These are phyloP conservation scores for Podila clonocystis DNA, from an alignment of 192 early-diverging fungal genomes.

Conservation along the genomic window DNA sequence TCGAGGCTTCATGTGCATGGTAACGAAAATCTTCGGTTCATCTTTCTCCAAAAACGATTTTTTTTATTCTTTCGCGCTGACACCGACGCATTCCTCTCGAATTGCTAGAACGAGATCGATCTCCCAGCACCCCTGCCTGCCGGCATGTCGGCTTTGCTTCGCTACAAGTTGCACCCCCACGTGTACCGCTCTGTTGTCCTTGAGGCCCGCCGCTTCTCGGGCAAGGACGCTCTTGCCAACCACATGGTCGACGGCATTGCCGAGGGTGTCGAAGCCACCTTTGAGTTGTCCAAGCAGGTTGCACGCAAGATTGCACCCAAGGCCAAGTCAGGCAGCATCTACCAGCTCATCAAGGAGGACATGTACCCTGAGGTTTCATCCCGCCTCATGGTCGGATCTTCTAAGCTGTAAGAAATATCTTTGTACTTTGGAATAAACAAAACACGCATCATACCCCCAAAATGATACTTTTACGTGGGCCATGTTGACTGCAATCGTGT, in stretches of 20 bases:
- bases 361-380: conserved; percentile 63
- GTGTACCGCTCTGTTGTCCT: conserved; percentile 72
- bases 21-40: conserved; percentile 15
- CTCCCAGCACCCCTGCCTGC: conserved; percentile 70
- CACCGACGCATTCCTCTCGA: background rate
- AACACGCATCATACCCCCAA: no score
- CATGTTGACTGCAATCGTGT: no score
- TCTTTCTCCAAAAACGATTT: background rate
- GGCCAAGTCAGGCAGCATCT: conserved; percentile 62
- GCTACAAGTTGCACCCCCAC: conserved; percentile 68
- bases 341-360: conserved; percentile 72
- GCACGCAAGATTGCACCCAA: conserved; percentile 65
- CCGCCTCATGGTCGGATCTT: conserved; percentile 7
- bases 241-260: conserved; percentile 70
- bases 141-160: conserved; percentile 76
- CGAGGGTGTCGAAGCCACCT: conserved; percentile 54
- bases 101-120: conserved; percentile 77
- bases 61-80: background rate
- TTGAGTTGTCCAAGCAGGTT: conserved; percentile 62
- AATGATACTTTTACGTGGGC: no score
- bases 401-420: conserved; percentile 2
- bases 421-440: no score
- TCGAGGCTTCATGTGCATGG: conserved; percentile 80
- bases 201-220: conserved; percentile 66
- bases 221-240: conserved; percentile 65